These are phyloP conservation scores for Graphilbum ipis-grandicollis DNA, from an alignment of 2,329 filamentous ascomycete species.

Conservation along the genomic window DNA sequence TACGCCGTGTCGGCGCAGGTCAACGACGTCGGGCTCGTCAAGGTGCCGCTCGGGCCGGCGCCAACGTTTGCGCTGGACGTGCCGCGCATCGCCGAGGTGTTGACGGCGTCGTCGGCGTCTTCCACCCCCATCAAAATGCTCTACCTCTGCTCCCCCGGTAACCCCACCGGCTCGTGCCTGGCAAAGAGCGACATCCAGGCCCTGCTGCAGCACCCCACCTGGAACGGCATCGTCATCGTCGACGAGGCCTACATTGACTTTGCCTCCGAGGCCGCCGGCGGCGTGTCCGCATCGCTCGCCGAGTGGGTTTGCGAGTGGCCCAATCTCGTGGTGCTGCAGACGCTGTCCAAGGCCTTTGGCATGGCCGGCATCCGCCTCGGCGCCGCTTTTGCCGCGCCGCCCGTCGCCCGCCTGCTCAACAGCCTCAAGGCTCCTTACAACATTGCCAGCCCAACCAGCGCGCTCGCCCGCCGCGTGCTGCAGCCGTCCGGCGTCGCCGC, in stretches of 20 bases:
- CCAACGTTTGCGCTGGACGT: conserved; percentile 62
- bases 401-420: conserved; percentile 69
- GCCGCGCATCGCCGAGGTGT: conserved; percentile 44
- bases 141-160: conserved; percentile 89
- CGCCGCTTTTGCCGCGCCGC: conserved; percentile 59
- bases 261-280: conserved; percentile 36
- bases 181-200: conserved; percentile 55
- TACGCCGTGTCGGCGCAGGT: conserved; percentile 87
- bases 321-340: conserved; percentile 96
- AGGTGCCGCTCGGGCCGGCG: conserved; percentile 60
- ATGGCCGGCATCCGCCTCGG: conserved; percentile 86
- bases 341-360: conserved; percentile 93
- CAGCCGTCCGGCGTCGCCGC: conserved; percentile 46
- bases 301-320: conserved; percentile 87
- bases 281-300: conserved; percentile 65
- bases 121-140: conserved; percentile 60
- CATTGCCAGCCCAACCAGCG: conserved; percentile 72
- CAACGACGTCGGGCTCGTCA: conserved; percentile 77
- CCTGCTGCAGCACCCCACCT: conserved; percentile 70
- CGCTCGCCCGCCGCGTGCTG: conserved; percentile 60
- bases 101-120: conserved; percentile 19
- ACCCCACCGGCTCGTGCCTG: conserved; percentile 73
- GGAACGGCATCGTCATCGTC: conserved; percentile 86
- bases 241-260: conserved; percentile 98
- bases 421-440: conserved; percentile 94